Conservation (phyloP, 2,329 filamentous ascomycete species). For the Diaporthe longicolla region DNA sequence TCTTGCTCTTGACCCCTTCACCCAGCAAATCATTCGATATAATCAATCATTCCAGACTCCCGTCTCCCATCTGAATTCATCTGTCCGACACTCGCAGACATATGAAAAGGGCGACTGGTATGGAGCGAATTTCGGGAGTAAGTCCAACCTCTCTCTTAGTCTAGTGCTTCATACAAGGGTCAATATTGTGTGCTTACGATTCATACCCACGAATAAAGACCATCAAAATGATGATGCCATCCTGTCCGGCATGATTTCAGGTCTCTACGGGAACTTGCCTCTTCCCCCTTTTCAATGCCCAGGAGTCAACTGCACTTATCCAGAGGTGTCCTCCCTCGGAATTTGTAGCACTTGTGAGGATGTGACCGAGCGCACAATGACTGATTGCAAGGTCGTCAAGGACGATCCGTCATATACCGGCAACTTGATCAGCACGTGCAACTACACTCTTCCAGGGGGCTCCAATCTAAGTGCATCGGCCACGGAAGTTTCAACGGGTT, state of each 20-base stretch:
- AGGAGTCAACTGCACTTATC: not conserved
- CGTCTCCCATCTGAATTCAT: not conserved
- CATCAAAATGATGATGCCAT: not conserved
- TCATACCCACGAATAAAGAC: not conserved
- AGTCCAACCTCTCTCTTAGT: not conserved
- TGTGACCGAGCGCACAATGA: not conserved
- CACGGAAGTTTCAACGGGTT: not conserved
- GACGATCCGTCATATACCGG: not conserved
- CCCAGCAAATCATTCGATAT: not conserved
- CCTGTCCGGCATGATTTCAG: slow-evolving; percentile 9
- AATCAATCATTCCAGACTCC: not conserved
- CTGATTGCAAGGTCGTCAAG: not conserved
- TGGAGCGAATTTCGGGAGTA: not conserved
- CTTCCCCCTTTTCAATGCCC: not conserved
- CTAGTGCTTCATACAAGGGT: not conserved
- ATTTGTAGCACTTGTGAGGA: not conserved
- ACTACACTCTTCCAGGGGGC: slow-evolving; percentile 9
- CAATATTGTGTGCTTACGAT: not conserved
- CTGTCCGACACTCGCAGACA: not conserved
- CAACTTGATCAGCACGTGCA: not conserved
- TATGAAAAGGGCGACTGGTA: not conserved
- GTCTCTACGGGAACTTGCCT: not conserved
- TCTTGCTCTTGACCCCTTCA: slow-evolving; percentile 11
- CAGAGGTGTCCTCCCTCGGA: not conserved
- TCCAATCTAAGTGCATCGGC: not conserved